Evolutionary conservation across 2,329 filamentous ascomycete species (phyloP), one percentile per base, ranked within the genome.

Genomic region (Achaetomium macrosporum): DNA sequence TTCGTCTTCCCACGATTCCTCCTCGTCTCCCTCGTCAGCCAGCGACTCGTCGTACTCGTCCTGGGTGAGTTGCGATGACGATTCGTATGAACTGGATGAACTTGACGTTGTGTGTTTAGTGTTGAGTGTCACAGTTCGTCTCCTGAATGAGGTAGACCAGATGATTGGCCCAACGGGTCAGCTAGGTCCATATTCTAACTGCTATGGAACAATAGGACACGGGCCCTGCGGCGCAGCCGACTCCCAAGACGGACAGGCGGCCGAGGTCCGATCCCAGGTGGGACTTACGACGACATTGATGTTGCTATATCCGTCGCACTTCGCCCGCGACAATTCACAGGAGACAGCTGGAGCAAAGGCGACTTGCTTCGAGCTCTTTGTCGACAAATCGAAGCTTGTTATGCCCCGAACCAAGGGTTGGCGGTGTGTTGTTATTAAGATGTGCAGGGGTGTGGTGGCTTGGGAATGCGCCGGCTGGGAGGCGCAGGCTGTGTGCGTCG

Each of bases 321-420:
- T 69, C 65, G 69, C 75, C 70, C 71, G 65, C 73, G 69, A 76
- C 73, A 62, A 71, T 72, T 70, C 68, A 55, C 63, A 35, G 11
- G 62, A 71, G 69, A 73, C 65, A 67, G 73, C 67, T 72, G 69
- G 71, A 76, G 71, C 62, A 72, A 73, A 72, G 68, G 68, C 64
- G 66, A 59, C 46, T 51, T 40, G 30, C 9, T 5, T 41, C 48
- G 51, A 51, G 53, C 19, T 10, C 7, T n/a, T 35, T 3, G 43
- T 13, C 16, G 17, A 30, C 16, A 15, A 17, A 44, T 6, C 12
- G 31, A 17, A 40, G 10, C 25, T 31, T 12, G 15, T 19, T 12
- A n/a, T 20, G 25, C 7, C 36, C 36, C 17, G 20, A 36, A 16
- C 9, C n/a, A 33, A 30, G 41, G 42, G 53, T 42, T 44, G 53